These are phyloP conservation scores for Fusarium nisikadoi DNA, from an alignment of 2,329 filamentous ascomycete species.

Conservation along the genomic window DNA sequence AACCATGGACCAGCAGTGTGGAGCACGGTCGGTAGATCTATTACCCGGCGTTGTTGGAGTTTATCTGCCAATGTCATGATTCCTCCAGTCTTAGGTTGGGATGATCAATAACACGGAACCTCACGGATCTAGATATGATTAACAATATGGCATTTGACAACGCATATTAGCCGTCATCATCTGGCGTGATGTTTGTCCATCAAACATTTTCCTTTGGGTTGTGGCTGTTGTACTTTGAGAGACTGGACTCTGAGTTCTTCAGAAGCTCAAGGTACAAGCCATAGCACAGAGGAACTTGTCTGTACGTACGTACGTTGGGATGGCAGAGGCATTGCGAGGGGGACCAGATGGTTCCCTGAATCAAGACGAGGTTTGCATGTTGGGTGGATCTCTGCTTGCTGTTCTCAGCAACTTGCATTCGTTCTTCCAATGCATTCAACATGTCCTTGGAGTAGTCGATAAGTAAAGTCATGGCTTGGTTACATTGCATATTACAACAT, in stretches of 20 bases:
- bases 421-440: not conserved
- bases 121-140: not conserved
- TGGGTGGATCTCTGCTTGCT: not conserved
- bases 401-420: not conserved
- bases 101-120: no score
- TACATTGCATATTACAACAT: not conserved
- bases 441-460: not conserved
- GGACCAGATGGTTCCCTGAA: not conserved
- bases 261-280: not conserved
- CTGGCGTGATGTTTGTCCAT: not conserved
- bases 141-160: not conserved
- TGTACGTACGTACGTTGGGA: not conserved
- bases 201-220: not conserved
- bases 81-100: not conserved
- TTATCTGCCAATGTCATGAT: not conserved
- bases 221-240: not conserved
- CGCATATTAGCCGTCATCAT: not conserved
- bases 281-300: not conserved
- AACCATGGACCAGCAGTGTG: not conserved
- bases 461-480: not conserved
- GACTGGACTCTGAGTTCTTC: not conserved
- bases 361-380: not conserved
- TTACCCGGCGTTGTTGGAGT: constrained; percentile 13
- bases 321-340: not conserved
- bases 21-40: constrained; percentile 19